A percentile compares a stretch with the other conserved stretches of the same genome.
Conservation (phyloP, 495 filamentous ascomycete genomes). For the Aspergillus avenaceus region DNA sequence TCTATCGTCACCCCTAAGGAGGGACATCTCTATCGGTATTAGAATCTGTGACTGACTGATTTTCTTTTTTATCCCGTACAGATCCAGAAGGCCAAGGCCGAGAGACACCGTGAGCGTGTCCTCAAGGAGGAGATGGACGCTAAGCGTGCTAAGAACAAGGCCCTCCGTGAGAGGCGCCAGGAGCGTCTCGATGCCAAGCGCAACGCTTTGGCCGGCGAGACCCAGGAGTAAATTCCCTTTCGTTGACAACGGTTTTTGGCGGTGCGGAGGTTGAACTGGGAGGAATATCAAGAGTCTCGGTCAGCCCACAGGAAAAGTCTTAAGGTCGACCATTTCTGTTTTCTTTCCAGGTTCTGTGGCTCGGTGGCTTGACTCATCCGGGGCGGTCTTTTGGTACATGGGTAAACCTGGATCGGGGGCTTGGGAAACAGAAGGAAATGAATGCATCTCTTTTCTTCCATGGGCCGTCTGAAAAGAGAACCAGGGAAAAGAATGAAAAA, state of each 20-base stretch:
- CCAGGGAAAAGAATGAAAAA: slow-evolving; percentile 16
- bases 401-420: slow-evolving; percentile 16
- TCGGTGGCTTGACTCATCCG: slow-evolving; percentile 23
- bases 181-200: slow-evolving; percentile 88
- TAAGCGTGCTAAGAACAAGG: slow-evolving; percentile 99
- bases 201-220: slow-evolving; percentile 71
- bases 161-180: slow-evolving; percentile 91
- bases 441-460: slow-evolving; percentile 7
- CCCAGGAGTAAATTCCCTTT: slow-evolving; percentile 55
- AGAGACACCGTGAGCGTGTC: slow-evolving; percentile 88
- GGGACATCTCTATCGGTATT: neutral
- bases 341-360: slow-evolving; percentile 18
- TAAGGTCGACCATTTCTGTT: slow-evolving; percentile 17
- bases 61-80: slow-evolving; percentile 47
- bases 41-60: slow-evolving; percentile 21
- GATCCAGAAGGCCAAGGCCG: slow-evolving; percentile 99
- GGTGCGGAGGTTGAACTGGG: slow-evolving; percentile 41
- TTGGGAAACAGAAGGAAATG: slow-evolving; percentile 9
- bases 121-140: slow-evolving; percentile 99
- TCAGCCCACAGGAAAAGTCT: slow-evolving; percentile 17
- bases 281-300: slow-evolving; percentile 16
- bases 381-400: slow-evolving; percentile 22
- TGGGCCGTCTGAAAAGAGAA: slow-evolving; percentile 6
- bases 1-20: neutral
- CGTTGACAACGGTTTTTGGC: slow-evolving; percentile 36